Conservation (phyloP, 805 yeast species). For the Middelhovenomyces tepae region DNA sequence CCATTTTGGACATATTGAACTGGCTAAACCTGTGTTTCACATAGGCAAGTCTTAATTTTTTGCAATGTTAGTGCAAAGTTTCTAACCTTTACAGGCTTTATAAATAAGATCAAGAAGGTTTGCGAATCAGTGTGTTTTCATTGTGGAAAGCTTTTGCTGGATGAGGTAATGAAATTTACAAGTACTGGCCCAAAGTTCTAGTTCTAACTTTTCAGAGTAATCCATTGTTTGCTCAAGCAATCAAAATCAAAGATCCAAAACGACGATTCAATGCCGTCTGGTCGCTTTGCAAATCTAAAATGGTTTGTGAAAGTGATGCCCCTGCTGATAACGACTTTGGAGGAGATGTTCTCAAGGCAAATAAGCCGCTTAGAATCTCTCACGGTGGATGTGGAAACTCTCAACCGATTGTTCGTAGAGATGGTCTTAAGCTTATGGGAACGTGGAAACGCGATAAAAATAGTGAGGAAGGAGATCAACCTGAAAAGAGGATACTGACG, state of each 20-base stretch:
- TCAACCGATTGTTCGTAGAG: constrained; percentile 93
- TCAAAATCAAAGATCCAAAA: constrained; percentile 85
- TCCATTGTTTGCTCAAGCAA: constrained; percentile 76
- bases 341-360: constrained; percentile 27
- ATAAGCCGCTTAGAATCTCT: constrained; percentile 34
- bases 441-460: constrained; percentile 91
- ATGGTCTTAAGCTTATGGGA: constrained; percentile 93
- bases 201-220: constrained; percentile 34
- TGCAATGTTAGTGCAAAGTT: neutral
- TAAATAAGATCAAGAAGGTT: constrained; percentile 86
- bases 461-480: constrained; percentile 79
- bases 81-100: constrained; percentile 36
- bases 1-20: constrained; percentile 97
- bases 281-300: constrained; percentile 83
- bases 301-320: constrained; percentile 88
- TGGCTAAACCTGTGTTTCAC: constrained; percentile 97
- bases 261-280: constrained; percentile 96
- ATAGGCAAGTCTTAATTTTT: constrained; percentile 44
- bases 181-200: neutral
- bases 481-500: constrained; percentile 80
- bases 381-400: constrained; percentile 98
- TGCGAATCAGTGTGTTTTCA: constrained; percentile 98
- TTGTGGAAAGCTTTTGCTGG: constrained; percentile 89
- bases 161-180: constrained; percentile 49
- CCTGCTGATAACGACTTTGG: constrained; percentile 53